A percentile compares a stretch with the other conserved stretches of the same genome.
Conservation (phyloP, 176 grass and related monocot species). For the Eleusine indica region DNA sequence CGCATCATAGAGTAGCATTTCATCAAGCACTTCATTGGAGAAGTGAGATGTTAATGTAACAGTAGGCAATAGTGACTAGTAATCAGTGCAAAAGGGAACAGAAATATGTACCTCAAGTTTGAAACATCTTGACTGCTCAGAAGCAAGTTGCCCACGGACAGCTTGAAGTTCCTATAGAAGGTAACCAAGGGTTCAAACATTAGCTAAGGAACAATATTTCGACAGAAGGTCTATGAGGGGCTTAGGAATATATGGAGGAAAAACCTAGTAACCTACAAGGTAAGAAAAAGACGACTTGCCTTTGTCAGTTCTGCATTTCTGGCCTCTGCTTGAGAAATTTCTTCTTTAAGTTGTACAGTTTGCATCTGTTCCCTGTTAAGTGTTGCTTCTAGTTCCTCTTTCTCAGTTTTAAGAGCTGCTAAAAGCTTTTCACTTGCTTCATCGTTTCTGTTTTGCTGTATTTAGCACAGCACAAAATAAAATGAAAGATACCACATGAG, state of each 20-base stretch:
- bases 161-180: constrained; percentile 94
- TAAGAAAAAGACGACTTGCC: constrained; percentile 48
- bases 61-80: neutral
- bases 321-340: constrained; percentile 78
- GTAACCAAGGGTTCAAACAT: constrained; percentile 3
- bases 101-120: constrained; percentile 87
- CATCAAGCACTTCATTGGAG: neutral
- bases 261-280: neutral
- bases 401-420: constrained; percentile 72
- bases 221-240: neutral
- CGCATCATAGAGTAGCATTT: neutral
- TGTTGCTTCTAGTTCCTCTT: constrained; percentile 84
- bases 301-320: constrained; percentile 87
- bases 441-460: constrained; percentile 76
- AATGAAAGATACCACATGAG: constrained; percentile 8
- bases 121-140: constrained; percentile 99
- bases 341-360: constrained; percentile 83
- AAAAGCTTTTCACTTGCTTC: constrained; percentile 65
- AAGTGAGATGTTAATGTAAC: neutral
- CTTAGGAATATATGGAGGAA: constrained; percentile 22
- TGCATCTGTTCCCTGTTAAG: constrained; percentile 73
- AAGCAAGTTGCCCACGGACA: constrained; percentile 87
- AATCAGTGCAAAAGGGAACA: neutral
- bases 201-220: neutral
- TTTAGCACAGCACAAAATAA: constrained; percentile 13